Conservation (phyloP, 1,284 basidiomycete species). For the Cryptococcus neoformans region DNA sequence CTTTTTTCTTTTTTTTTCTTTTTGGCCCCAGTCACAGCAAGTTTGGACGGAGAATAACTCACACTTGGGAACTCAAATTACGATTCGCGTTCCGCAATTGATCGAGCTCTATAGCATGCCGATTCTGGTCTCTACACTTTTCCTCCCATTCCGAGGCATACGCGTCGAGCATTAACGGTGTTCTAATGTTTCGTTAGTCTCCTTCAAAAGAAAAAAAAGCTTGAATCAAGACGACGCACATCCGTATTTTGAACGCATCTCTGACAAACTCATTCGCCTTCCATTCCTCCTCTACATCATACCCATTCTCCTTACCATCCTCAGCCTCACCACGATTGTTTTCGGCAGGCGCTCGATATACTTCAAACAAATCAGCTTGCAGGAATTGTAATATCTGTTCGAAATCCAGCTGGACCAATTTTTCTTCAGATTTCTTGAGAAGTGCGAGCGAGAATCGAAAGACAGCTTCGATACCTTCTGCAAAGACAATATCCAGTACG, state of each 20-base stretch:
- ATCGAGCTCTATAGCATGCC: conserved; percentile 71
- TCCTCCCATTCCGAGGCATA: conserved; percentile 87
- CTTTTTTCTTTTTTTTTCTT: too few species aligned
- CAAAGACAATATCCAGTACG: conserved; percentile 79
- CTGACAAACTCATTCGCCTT: conserved; percentile 75
- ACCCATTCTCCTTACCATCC: background rate
- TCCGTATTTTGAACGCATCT: conserved; percentile 75
- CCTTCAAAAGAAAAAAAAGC: background rate
- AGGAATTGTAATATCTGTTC: conserved; percentile 81
- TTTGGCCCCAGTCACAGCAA: too few species aligned
- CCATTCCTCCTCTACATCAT: conserved; percentile 52
- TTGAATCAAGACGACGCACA: conserved; percentile 51
- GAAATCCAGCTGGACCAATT: conserved; percentile 73
- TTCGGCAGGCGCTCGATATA: conserved; percentile 53
- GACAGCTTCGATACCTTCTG: conserved; percentile 94
- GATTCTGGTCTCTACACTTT: conserved; percentile 62
- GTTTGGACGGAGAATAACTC: conserved; percentile 38
- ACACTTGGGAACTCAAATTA: conserved; percentile 73
- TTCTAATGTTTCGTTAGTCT: conserved; percentile 43
- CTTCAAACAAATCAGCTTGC: conserved; percentile 76
- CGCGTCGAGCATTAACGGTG: conserved; percentile 85
- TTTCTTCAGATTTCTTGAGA: conserved; percentile 82
- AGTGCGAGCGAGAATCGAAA: conserved; percentile 91
- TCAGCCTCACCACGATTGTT: conserved; percentile 43
- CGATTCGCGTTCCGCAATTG: conserved; percentile 73